Evolutionary conservation across 345 rosid genomes (phyloP).

Genomic region (Gossypium herbaceum): DNA sequence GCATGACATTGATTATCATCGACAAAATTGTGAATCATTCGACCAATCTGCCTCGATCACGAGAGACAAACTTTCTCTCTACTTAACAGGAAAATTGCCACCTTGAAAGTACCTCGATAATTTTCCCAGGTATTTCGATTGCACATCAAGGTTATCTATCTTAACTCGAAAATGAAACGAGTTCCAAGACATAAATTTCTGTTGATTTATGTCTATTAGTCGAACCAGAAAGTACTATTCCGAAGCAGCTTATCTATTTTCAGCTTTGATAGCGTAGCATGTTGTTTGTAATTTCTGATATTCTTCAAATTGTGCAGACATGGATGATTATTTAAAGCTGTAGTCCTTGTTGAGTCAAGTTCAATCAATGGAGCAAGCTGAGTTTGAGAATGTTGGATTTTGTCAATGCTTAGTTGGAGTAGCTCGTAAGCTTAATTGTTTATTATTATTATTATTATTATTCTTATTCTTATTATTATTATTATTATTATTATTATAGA

Average conservation of each 20-base stretch:
- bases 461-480: too few relatives aligned
- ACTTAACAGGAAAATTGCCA: slow-evolving; percentile 36
- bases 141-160: neutral
- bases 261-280: neutral
- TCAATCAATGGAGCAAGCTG: too few relatives aligned
- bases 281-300: neutral
- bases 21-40: slow-evolving; percentile 40
- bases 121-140: neutral
- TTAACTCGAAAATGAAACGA: neutral
- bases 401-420: too few relatives aligned
- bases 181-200: neutral
- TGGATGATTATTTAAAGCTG: neutral
- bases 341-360: too few relatives aligned
- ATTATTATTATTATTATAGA: too few relatives aligned
- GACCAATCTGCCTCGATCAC: slow-evolving; percentile 35
- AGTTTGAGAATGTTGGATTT: too few relatives aligned
- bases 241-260: neutral
- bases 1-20: slow-evolving; percentile 51
- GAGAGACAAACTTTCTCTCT: slow-evolving; percentile 49
- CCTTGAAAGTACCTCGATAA: slow-evolving; percentile 17
- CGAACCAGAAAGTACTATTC: neutral
- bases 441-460: too few relatives aligned
- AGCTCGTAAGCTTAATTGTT: too few relatives aligned
- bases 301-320: neutral
- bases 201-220: neutral